phyloP scores from a whole-genome alignment of 805 yeast genomes.

The Sporopachydermia lactativora region DNA sequence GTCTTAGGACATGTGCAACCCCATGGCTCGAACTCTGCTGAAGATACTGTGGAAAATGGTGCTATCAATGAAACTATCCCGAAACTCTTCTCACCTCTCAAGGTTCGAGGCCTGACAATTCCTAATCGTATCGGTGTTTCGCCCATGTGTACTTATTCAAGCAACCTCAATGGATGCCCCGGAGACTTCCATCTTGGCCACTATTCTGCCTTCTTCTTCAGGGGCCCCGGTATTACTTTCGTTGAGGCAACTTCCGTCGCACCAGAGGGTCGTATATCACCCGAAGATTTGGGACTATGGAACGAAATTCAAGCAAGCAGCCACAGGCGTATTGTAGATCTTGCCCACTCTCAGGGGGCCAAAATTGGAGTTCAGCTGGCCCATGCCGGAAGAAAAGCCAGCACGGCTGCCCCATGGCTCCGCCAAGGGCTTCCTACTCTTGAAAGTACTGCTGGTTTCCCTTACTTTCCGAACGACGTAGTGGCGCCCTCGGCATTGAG shows the following conservation, averaged over 20 bases:
- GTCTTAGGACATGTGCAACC: too few species aligned
- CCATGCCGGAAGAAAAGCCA: slow-evolving; percentile 40
- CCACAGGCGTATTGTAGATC: too few species aligned
- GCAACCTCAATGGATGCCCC: slow-evolving; percentile 24
- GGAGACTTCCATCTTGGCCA: slow-evolving; percentile 36
- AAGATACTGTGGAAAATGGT: too few species aligned
- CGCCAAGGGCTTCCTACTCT: too few species aligned
- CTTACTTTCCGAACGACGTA: slow-evolving; percentile 15
- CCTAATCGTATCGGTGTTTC: slow-evolving; percentile 41
- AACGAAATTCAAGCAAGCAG: slow-evolving; percentile 32
- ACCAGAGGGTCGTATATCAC: slow-evolving; percentile 27
- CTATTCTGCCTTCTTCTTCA: slow-evolving; percentile 30
- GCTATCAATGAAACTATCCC: slow-evolving; percentile 22
- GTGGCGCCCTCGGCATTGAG: slow-evolving; percentile 17
- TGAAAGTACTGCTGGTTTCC: too few species aligned
- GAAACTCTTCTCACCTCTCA: slow-evolving; percentile 28
- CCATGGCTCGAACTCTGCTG: too few species aligned
- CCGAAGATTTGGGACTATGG: slow-evolving; percentile 41
- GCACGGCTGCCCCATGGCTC: too few species aligned
- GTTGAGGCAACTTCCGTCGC: slow-evolving; percentile 31
- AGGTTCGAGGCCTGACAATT: slow-evolving; percentile 24
- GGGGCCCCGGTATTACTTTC: slow-evolving; percentile 36
- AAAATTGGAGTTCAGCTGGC: slow-evolving; percentile 38
- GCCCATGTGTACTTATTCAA: slow-evolving; percentile 42
- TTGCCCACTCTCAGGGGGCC: too few species aligned